Evolutionary conservation across 208 protist species (phyloP), one percentile per base, ranked within the genome.

Genomic region (Trypanosoma mega): DNA sequence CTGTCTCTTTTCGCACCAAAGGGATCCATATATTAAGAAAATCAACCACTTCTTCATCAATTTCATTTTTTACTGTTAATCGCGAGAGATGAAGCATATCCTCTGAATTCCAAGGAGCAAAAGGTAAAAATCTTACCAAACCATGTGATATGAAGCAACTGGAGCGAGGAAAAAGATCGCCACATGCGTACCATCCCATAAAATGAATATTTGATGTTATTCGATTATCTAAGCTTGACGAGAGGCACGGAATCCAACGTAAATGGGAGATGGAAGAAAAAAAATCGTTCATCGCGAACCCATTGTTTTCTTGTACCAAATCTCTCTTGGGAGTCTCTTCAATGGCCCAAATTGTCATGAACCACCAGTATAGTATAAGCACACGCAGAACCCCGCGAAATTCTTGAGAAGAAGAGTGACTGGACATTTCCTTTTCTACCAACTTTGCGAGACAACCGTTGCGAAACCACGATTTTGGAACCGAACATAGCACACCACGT

Each of bases 351-450:
- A 70, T 2, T 8, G 21, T 36, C 12, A 70, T 3, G 14, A 70
- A 27, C 64, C 64, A 70, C 64, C 64, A 70, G 37, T 63, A 70
- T n/a, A 70, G 39, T 12, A 61, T 2, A 16, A 70, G 27, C 55
- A 63, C 55, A 33, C 55, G 46, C 12, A 70, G 18, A 0, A 55
- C 64, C 46, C 51, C 49, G 12, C 34, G 23, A 16, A 20, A 27
- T 30, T 51, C 64, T 14, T 63, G 37, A 16, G 14, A 14, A 47
- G 39, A 18, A 50, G 27, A 49, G 27, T 30, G 37, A 23, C 12
- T 16, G 12, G 14, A 18, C 30, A 24, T 48, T 21, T 27, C 26
- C 12, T 14, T 51, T 14, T 45, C 29, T 21, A 70, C 0, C 16
- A 58, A 0, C 24, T 30, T 14, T 4, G 51, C 11, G 14, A 70